Base-by-base conservation (phyloP, 2,329 filamentous ascomycete species). In the Fusarium duplospermum region DNA sequence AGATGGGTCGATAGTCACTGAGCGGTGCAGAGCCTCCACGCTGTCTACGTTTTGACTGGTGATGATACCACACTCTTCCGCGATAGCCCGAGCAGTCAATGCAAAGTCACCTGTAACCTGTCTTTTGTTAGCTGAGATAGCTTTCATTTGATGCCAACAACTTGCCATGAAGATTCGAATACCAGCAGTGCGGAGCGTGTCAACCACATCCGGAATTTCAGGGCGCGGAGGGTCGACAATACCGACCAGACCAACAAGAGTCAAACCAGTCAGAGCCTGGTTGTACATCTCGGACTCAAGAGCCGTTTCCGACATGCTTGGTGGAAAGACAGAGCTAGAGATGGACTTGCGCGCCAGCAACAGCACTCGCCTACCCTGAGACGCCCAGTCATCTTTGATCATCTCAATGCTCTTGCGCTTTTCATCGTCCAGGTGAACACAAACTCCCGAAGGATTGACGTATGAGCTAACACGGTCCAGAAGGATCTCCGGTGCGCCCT, bases 221-320 rank as follows among this genome's bases (percentile, higher is more conserved):
- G 90, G 88, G 0, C 93, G 91, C 63, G 93, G 90, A 2, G 94
- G 94, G 74, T 96, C 94, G 61, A 94, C 93, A 35, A 96, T 91
- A 45, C 92, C 93, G 29, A 95, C 89, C 5, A 97, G 84, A 16
- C 94, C 94, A 29, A 93, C 89, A 71, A 96, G 90, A 0, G 88
- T 89, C 35, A 96, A 87, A 5, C 90, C 88, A 3, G 87, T 84
- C 57, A 82, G 85, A 38, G 88, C 87, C 50, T 90, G 84, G 24
- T 87, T 84, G 62, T 87, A 86, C 66, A 89, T 87, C 10, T 87
- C 86, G 76, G 93, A 91, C 63, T 79, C 79, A 20, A 77, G 83
- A 3, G 83, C 80, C 2, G 88, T 87, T 2, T 85, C 83, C 0
- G 87, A 76, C 7, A 72, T 68, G 10, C 82, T 77, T 1, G 81